Base-by-base conservation (phyloP, 2,329 filamentous ascomycete species). In the Cyphellophora attinorum region DNA sequence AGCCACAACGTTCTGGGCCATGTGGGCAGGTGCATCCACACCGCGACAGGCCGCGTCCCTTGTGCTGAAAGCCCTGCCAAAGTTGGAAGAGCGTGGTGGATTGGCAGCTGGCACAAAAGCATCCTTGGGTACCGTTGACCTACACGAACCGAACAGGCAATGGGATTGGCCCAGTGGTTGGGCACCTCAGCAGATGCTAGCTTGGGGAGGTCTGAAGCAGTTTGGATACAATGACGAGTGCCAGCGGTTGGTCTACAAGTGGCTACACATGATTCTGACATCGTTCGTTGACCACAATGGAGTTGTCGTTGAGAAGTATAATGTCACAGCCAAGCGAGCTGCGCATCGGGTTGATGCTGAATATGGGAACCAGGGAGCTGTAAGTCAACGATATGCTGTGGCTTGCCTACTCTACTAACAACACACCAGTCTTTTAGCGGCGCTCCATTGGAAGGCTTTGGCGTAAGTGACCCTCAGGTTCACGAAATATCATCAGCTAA, bases 131-230 rank as follows among this genome's bases (percentile, higher is more conserved):
- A 65, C 70, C 19, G 67, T 94, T 41, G 79, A 82, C 10, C 61
- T 95, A 25, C 76, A 88, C 49, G 74, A 89, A 31, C 91, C 91
- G 5, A 96, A 95, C 58, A 78, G 91, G 49, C 91, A 98, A 57
- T 98, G 91, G 91, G 91, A 98, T 57, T 96, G 86, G 56, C 91
- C 91, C 1, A 96, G 91, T 55, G 91, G 91, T 40, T 98, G 91
- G 91, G 91, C 91, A 36, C 91, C 91, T 19, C 91, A 98, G 67
- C 91, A 98, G 65, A 96, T 98, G 65, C 75, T 98, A 27, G 89
- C 91, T 1, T 98, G 91, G 91, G 88, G 85, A 1, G 91, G 88
- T 3, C 67, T 98, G 39, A 74, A 86, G 51, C 80, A 88, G 12
- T 98, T 96, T 55, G 86, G 88, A 35, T 96, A 93, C 56, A 78